These are phyloP conservation scores for Tricholoma sp. DNA, from an alignment of 768 basidiomycete species.

Conservation along the genomic window DNA sequence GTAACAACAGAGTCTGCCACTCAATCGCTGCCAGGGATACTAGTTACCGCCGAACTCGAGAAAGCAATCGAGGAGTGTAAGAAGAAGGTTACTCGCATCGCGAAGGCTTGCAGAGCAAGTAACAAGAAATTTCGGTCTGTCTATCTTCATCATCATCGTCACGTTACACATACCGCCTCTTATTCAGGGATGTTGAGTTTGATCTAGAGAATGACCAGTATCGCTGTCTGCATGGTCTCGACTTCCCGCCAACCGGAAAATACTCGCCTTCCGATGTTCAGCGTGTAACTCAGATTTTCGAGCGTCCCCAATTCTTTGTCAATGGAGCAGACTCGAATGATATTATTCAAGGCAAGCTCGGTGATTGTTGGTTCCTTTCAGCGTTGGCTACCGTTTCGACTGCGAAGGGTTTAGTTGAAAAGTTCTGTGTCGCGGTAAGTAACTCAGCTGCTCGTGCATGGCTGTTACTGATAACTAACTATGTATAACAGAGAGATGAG, in stretches of 20 bases:
- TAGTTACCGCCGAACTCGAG: constrained; percentile 45
- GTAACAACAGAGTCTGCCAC: constrained; percentile 19
- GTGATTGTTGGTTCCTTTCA: constrained; percentile 54
- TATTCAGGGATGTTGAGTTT: constrained; percentile 47
- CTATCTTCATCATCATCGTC: not conserved
- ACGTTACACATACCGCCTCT: constrained; percentile 6
- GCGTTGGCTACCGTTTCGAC: constrained; percentile 48
- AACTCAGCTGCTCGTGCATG: not conserved
- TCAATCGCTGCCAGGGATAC: constrained; percentile 35
- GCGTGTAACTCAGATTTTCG: constrained; percentile 46
- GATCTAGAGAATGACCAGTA: constrained; percentile 50
- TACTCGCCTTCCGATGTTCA: constrained; percentile 36
- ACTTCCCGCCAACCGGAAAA: constrained; percentile 12
- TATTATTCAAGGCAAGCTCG: constrained; percentile 46
- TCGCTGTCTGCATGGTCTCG: constrained; percentile 41
- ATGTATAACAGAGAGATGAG: constrained; percentile 41
- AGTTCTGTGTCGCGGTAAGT: constrained; percentile 38
- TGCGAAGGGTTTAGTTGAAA: constrained; percentile 43
- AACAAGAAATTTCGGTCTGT: constrained; percentile 46
- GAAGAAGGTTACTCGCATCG: constrained; percentile 38
- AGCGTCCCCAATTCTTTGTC: constrained; percentile 46
- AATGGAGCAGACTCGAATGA: constrained; percentile 42
- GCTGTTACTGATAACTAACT: not conserved
- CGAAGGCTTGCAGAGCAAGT: constrained; percentile 37
- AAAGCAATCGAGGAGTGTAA: constrained; percentile 45